Evolutionary conservation across 2,329 filamentous ascomycete genomes (phyloP), one percentile per base, ranked within the genome.

Genomic region (Juglanconis sp.): DNA sequence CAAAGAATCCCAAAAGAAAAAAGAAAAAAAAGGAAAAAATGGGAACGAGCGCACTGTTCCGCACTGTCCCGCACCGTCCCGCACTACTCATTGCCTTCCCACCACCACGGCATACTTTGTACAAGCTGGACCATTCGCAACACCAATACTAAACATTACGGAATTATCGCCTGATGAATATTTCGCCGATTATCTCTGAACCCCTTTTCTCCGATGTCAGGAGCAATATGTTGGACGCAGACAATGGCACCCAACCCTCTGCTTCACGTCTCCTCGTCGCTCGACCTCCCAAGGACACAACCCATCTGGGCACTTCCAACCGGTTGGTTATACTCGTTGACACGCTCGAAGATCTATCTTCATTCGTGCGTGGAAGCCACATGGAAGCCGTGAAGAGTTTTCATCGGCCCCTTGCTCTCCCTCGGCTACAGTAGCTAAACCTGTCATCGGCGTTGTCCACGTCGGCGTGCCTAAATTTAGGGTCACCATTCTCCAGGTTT

Each of bases 31-130:
- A 17, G n/a, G 2, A 13, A n/a, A 5, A 42, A 36, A 30, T 38
- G 44, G 4, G 5, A 24, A 24, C 24, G 24, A 24, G 24, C 24
- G 17, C 44, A 47, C 44, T 47, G 44, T 47, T 7, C 17, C 17
- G 54, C 55, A 57, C 55, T 51, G 55, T 57, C 30, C 42, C 5
- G 40, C 52, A 54, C 52, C 46, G 52, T 54, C 40, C 31, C 50
- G 24, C 24, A 24, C 24, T 24, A 24, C 24, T 24, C 24, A 24
- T 24, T 24, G 24, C 24, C 24, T 24, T 57, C 30, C 42, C 35
- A 53, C 17, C 24, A 32, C 17, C 3, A 42, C 30, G 36, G 42
- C 8, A 15, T 17, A 46, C 42, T 46, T 13, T 46, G n/a, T 24
- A 17, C 17, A 5, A 46, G 24, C 24, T 24, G 24, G 24, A 24